A percentile compares a stretch with the other conserved stretches of the same genome.
Conservation (phyloP, 2,329 filamentous ascomycete genomes). For the Fusarium brevicatenulatum region DNA sequence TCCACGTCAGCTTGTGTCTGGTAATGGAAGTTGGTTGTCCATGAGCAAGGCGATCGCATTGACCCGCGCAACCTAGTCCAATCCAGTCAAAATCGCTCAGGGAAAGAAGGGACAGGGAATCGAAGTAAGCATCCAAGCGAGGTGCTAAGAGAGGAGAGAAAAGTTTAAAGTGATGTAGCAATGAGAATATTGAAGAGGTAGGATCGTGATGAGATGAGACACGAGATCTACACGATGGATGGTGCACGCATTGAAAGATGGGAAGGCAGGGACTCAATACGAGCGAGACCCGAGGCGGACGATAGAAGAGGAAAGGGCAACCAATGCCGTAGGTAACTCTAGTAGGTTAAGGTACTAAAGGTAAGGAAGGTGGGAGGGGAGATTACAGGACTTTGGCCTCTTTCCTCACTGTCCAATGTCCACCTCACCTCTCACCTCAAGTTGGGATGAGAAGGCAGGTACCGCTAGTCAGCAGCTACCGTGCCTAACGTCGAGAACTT, state of each 20-base stretch:
- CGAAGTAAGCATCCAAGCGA: slow-evolving; percentile 15
- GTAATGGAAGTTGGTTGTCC: not conserved
- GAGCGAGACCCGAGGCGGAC: slow-evolving; percentile 20
- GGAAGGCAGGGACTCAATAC: slow-evolving; percentile 16
- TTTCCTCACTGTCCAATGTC: slow-evolving; percentile 10
- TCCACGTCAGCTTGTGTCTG: slow-evolving; percentile 8
- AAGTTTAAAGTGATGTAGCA: not conserved
- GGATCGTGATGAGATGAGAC: slow-evolving; percentile 16
- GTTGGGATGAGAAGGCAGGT: slow-evolving; percentile 12
- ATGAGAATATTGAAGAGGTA: not conserved
- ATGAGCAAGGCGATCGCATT: slow-evolving; percentile 8
- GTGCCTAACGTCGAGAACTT: not conserved
- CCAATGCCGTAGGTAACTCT: not conserved
- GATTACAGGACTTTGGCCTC: slow-evolving; percentile 38
- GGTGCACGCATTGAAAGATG: not conserved
- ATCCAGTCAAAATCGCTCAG: not conserved
- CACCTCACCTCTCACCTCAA: not conserved
- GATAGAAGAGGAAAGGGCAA: not conserved
- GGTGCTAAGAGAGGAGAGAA: slow-evolving; percentile 29
- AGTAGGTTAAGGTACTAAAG: not conserved
- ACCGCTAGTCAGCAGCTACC: slow-evolving; percentile 7
- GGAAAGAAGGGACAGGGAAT: not conserved
- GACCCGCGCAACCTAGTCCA: slow-evolving; percentile 5
- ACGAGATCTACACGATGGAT: slow-evolving; percentile 20
- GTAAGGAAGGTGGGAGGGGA: slow-evolving; percentile 17